phyloP scores from a whole-genome alignment of 768 basidiomycete species.

The Xerocomus brunneocitrinus region DNA sequence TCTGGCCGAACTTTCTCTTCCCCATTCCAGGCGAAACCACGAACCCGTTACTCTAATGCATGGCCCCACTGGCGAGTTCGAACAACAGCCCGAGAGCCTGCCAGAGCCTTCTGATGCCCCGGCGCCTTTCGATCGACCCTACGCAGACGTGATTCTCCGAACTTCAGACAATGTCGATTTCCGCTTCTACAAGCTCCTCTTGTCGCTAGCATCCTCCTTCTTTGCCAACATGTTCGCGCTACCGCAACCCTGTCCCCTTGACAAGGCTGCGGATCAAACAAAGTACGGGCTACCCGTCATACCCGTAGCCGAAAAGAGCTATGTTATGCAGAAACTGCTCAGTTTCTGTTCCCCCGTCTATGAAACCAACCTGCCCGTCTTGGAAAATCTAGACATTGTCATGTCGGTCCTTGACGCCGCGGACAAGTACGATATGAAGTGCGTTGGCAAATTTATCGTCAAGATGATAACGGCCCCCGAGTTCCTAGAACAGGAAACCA shows the following conservation, averaged over 20 bases:
- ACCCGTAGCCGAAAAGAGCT: conserved; percentile 43
- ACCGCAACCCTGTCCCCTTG: conserved; percentile 37
- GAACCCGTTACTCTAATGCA: conserved; percentile 2
- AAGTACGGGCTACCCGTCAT: conserved; percentile 40
- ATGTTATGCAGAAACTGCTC: conserved; percentile 40
- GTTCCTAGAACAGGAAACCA: conserved; percentile 32
- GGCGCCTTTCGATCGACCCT: conserved; percentile 44
- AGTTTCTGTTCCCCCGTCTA: conserved; percentile 48
- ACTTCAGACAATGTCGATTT: conserved; percentile 51
- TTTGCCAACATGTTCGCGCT: conserved; percentile 54
- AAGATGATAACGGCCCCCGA: conserved; percentile 29
- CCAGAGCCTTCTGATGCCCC: conserved; percentile 25
- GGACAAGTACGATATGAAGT: conserved; percentile 49
- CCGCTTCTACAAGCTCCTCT: conserved; percentile 49
- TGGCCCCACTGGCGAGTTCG: not conserved
- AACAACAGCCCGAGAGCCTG: not conserved
- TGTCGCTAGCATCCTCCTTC: conserved; percentile 54
- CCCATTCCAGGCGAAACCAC: conserved; percentile 2
- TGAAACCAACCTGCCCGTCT: conserved; percentile 27
- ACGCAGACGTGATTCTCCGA: conserved; percentile 51
- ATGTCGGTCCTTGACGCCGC: conserved; percentile 42
- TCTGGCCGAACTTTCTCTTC: conserved; percentile 15
- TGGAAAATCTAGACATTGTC: conserved; percentile 39
- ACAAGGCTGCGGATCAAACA: conserved; percentile 26
- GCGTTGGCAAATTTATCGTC: conserved; percentile 34